Evolutionary conservation across 495 filamentous ascomycete species (phyloP), one percentile per base, ranked within the genome.

Genomic region (Patellaria atrata): DNA sequence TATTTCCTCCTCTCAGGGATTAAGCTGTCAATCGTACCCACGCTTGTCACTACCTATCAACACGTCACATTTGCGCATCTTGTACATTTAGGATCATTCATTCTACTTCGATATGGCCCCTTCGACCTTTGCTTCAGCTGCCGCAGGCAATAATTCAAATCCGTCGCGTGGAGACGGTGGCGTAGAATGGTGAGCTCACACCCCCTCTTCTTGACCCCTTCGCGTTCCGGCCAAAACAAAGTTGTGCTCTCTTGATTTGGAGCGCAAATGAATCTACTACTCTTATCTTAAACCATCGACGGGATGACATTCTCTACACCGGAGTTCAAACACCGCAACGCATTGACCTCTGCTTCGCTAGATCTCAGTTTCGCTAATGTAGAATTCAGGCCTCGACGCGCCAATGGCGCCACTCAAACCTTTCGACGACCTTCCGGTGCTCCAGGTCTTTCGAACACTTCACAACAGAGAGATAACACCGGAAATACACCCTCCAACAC

Each of bases 371-470:
- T 37, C 11, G n/a, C n/a, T n/a, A n/a, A n/a, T n/a, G n/a, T n/a
- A n/a, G n/a, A n/a, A n/a, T 24, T 10, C 33, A 78, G 75, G 73
- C 58, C 72, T 52, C 74, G 73, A 52, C 71, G 73, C 55, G 67
- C 76, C 34, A 89, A 89, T 53, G 82, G 82, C 55, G 69, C 71
- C 38, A 86, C 82, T 26, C 71, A 85, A 38, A 91, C 84, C 39
- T 84, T 92, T 56, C 82, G 85, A 37, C 77, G 85, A 41, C 64
- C 80, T 16, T 89, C 84, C 41, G 68, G 75, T 41, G 73, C 76
- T 40, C 74, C 71, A 21, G 73, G 50, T 15, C 47, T 49, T 25
- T 51, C 58, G 16, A 40, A 35, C 34, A 50, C 58, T 60, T 51
- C 65, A 31, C 60, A 67, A 38, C 58, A 50, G 33, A 58, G 60